Conservation (phyloP, 2,329 filamentous ascomycete genomes). For the Phyllosticta capitalensis region DNA sequence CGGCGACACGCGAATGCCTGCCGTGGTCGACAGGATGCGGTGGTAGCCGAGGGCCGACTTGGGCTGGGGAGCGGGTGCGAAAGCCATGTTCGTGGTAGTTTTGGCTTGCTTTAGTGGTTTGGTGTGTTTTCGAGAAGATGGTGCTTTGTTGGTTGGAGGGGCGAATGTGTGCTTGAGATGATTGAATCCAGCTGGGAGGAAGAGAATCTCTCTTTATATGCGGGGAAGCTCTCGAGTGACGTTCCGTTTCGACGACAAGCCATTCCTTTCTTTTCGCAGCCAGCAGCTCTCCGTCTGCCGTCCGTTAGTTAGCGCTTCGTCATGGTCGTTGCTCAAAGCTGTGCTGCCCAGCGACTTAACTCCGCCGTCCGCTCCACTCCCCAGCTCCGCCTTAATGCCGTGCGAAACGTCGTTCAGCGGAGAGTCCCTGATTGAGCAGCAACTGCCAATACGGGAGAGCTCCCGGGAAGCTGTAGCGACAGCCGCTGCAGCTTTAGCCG, state of each 20-base stretch:
- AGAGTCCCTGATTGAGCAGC: too few relatives aligned
- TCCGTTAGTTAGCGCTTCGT: too few relatives aligned
- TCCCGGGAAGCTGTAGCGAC: too few relatives aligned
- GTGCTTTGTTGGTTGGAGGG: background rate
- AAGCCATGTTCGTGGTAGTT: conserved; percentile 11
- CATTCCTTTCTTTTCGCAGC: background rate
- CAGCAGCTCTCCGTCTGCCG: background rate
- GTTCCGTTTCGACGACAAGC: background rate
- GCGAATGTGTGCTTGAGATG: background rate
- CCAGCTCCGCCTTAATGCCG: too few relatives aligned
- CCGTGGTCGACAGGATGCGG: conserved; percentile 42
- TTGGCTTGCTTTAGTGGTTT: too few relatives aligned
- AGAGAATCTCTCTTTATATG: background rate
- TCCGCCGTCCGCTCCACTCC: too few relatives aligned
- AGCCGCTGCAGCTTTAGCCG: too few relatives aligned
- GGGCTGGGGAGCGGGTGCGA: conserved; percentile 19
- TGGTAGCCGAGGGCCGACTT: conserved; percentile 41
- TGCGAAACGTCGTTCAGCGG: too few relatives aligned
- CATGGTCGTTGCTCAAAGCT: too few relatives aligned
- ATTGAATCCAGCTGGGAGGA: background rate
- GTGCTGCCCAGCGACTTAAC: too few relatives aligned
- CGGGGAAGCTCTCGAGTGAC: background rate
- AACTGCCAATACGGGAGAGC: too few relatives aligned
- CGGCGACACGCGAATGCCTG: conserved; percentile 43
- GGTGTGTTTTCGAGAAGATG: background rate